Conservation (phyloP, 148 eudicot species). For the Beta vulgaris region DNA sequence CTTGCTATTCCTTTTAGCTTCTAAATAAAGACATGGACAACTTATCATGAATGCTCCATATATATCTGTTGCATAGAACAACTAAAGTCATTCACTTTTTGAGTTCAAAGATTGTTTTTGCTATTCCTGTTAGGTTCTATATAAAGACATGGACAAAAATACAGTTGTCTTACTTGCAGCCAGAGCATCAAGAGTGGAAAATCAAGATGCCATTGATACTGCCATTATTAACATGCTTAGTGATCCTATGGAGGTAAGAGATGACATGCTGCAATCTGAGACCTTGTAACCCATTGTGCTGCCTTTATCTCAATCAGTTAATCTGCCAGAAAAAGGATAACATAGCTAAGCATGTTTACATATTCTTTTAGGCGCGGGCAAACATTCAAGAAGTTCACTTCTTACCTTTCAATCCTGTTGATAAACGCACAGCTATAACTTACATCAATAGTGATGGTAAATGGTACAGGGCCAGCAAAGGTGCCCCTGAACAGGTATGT, state of each 20-base stretch:
- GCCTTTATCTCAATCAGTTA: constrained; percentile 4
- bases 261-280: constrained; percentile 11
- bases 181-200: constrained; percentile 75
- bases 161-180: constrained; percentile 69
- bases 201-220: constrained; percentile 83
- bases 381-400: constrained; percentile 63
- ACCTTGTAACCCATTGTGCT: neutral
- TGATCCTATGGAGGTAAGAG: constrained; percentile 70
- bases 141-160: constrained; percentile 60
- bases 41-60: too few species aligned
- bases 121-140: constrained; percentile 43
- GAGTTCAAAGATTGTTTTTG: neutral
- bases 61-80: neutral
- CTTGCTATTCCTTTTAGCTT: constrained; percentile 36
- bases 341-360: neutral
- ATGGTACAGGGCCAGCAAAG: constrained; percentile 71
- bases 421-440: constrained; percentile 64
- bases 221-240: constrained; percentile 65
- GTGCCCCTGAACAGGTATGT: constrained; percentile 67
- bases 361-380: constrained; percentile 55
- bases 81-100: neutral
- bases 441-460: constrained; percentile 60
- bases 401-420: constrained; percentile 70
- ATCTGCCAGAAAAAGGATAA: neutral
- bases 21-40: constrained; percentile 58